phyloP scores from a whole-genome alignment of 441 rosid genomes.

The Gossypium davidsonii region DNA sequence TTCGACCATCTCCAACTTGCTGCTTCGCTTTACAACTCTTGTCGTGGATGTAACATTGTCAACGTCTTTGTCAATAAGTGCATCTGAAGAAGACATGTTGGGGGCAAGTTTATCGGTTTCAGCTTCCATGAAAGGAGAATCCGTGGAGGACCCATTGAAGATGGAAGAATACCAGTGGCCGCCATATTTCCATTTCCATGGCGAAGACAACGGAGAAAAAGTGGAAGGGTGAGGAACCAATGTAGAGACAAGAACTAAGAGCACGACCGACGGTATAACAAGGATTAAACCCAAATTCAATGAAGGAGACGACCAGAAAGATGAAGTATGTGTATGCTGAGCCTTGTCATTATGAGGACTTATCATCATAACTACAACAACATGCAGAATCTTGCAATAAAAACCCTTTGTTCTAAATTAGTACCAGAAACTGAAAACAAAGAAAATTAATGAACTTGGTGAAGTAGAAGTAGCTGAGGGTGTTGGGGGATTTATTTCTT shows the following conservation, averaged over 20 bases:
- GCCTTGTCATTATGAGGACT: background rate
- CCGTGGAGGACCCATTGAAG: slow-evolving; percentile 1
- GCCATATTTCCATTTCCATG: slow-evolving; percentile 14
- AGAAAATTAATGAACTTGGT: background rate
- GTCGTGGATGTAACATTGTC: background rate
- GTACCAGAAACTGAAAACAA: background rate
- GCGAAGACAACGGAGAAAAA: slow-evolving; percentile 19
- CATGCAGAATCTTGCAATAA: background rate
- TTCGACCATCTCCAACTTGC: slow-evolving; percentile 41
- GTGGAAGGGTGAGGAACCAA: slow-evolving; percentile 12
- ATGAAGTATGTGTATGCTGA: background rate
- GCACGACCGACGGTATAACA: slow-evolving; percentile 12
- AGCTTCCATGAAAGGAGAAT: background rate
- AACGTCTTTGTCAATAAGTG: background rate
- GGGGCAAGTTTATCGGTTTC: background rate
- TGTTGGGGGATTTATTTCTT: slow-evolving; percentile 28
- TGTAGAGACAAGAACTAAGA: slow-evolving; percentile 6
- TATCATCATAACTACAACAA: background rate
- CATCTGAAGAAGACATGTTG: background rate
- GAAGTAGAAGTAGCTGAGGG: background rate
- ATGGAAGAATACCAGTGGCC: background rate
- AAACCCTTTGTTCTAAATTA: background rate
- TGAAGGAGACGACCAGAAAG: slow-evolving; percentile 16
- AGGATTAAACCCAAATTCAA: slow-evolving; percentile 4
- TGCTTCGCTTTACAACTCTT: slow-evolving; percentile 19